These are phyloP conservation scores for Kurtzmaniella quercitrusa DNA, from an alignment of 1,139 yeast species.

Conservation along the genomic window DNA sequence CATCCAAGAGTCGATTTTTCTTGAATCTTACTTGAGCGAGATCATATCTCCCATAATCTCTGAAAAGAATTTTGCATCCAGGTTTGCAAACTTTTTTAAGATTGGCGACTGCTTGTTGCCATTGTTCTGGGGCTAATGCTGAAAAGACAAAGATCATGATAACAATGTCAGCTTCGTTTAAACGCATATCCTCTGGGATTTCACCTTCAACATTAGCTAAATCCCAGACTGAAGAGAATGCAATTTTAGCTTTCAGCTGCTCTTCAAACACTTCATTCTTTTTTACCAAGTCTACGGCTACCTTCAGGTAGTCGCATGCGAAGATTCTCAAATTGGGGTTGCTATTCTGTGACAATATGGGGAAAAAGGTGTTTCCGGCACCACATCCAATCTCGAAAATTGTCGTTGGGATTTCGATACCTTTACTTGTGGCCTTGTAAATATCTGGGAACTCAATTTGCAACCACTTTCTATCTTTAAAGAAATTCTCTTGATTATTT, in stretches of 20 bases:
- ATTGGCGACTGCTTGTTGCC: conserved; percentile 76
- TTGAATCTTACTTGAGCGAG: conserved; percentile 94
- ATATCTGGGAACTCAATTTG: conserved; percentile 88
- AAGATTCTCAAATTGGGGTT: conserved; percentile 70
- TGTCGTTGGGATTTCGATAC: conserved; percentile 59
- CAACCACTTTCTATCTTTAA: conserved; percentile 95
- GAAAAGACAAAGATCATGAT: conserved; percentile 93
- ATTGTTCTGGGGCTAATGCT: conserved; percentile 89
- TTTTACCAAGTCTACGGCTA: conserved; percentile 84
- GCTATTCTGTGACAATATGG: conserved; percentile 75
- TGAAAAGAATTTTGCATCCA: conserved; percentile 82
- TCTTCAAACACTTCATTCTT: conserved; percentile 54
- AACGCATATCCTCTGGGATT: conserved; percentile 81
- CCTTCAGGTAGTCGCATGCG: conserved; percentile 88
- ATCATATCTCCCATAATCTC: conserved; percentile 96
- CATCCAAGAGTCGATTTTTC: conserved; percentile 80
- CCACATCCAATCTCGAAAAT: conserved; percentile 97
- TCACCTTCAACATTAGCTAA: conserved; percentile 70
- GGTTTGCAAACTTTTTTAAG: conserved; percentile 76
- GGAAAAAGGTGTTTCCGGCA: conserved; percentile 95
- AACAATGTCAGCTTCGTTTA: conserved; percentile 81
- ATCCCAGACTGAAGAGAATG: conserved; percentile 94
- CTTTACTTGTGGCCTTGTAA: conserved; percentile 70
- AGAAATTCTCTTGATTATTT: conserved; percentile 87
- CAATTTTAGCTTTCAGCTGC: conserved; percentile 46